Base-by-base conservation (phyloP, 1,139 yeast genomes). In the Entelexis sorbosivorans region DNA sequence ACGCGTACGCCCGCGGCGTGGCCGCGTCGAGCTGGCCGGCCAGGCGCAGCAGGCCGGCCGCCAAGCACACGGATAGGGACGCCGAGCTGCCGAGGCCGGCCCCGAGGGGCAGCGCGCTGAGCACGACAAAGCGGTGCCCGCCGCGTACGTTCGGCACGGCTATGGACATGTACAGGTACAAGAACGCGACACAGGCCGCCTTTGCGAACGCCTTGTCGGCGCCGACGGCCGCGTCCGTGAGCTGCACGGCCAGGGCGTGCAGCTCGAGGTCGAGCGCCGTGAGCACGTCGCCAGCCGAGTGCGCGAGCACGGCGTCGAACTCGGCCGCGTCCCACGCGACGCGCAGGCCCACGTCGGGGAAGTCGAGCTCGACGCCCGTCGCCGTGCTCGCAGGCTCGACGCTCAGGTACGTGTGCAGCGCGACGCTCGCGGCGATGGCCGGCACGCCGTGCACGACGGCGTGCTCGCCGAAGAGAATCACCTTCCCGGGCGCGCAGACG, bases 51-150 rank as follows among this genome's bases (percentile, higher is more conserved):
- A 91, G 70, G 0, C 94, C 91, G 11, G 93, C 72, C 0, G 95
- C 78, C 40, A 91, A 66, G 63, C 95, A 82, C 13, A 91, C 98
- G 0, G 95, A 78, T 19, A 86, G 78, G 2, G 95, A 81, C 0
- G 97, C 98, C 48, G 95, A 85, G 0, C 96, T 86, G 0, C 99
- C 99, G 48, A 91, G 73, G 0, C 99, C 99, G 1, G 98, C 96
- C 29, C 99, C 97, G 50, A 91, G 84, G 0, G 99, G 98, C 50
- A 89, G 71, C 0, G 95, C 81, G 0, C 96, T 85, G 52, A 91
- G 75, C 26, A 87, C 79, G 6, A 79, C 73, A 65, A 82, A 87
- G 28, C 73, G 73, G 58, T 73, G 64, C 10, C 31, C 36, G 19
- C 14, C 32, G 19, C 24, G n/a, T 7, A 48, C 28, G 14, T 6